Evolutionary conservation across 371 early-diverging fungal genomes (phyloP).

Genomic region (Lichtheimia ornata): DNA sequence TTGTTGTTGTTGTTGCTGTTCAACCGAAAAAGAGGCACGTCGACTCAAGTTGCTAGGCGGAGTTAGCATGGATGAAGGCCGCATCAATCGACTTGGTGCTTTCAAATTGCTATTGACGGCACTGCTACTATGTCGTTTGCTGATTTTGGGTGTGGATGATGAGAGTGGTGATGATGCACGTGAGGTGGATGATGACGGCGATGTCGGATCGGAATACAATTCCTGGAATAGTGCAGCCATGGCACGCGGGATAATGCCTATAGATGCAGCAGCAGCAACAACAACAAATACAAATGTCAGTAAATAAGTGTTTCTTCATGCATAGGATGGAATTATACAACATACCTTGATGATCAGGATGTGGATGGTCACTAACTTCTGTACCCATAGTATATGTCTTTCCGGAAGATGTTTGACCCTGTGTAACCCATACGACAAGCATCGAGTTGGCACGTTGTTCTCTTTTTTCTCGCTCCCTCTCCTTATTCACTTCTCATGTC

Average conservation of each 20-base stretch:
- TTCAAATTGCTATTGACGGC: constrained; percentile 4
- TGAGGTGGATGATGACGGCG: background rate
- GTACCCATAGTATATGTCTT: constrained; percentile 99
- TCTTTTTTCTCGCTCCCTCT: constrained; percentile 1
- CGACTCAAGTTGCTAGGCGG: constrained; percentile 4
- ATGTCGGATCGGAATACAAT: constrained; percentile 9
- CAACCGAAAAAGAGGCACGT: background rate
- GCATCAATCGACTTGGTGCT: constrained; percentile 7
- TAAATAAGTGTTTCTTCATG: background rate
- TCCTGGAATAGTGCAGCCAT: constrained; percentile 75
- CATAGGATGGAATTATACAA: background rate
- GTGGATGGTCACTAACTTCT: constrained; percentile 56
- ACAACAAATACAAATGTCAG: background rate
- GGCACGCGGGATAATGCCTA: constrained; percentile 91
- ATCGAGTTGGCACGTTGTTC: no score
- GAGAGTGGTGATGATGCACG: background rate
- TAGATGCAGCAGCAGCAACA: no score
- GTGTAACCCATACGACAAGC: constrained; percentile 11
- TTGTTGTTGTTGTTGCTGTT: background rate
- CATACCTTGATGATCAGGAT: constrained; percentile 53
- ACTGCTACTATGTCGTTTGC: constrained; percentile 1
- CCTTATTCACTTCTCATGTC: background rate
- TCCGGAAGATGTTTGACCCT: constrained; percentile 92
- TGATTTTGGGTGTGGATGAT: constrained; percentile 1
- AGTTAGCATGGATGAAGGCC: constrained; percentile 18